Evolutionary conservation across 306 rosid genomes (phyloP), one percentile per base, ranked within the genome.

Genomic region (Cicer yamashitae): DNA sequence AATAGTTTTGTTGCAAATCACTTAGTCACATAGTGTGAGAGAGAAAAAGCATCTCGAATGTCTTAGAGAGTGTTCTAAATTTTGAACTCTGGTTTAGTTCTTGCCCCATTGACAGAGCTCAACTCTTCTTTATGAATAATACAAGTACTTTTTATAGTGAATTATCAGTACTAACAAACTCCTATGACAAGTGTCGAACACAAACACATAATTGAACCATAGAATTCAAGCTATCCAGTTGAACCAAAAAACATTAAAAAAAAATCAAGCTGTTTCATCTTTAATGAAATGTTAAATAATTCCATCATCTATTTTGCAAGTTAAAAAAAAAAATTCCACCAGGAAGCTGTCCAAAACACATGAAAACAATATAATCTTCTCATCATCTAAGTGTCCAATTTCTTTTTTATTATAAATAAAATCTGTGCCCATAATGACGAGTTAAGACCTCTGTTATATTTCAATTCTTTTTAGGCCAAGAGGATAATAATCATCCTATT

Each of bases 171-270:
- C 12, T 47, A 51, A 51, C 43, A 47, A 20, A 20, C 22, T 51
- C 10, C 5, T 6, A 9, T 30, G 30, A 68, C 78, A 62, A 39
- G 74, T 10, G 62, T 10, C 12, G 50, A 61, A 73, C 67, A 54
- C 37, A 71, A 46, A 57, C 51, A 47, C 25, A 58, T 8, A 61
- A 43, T 77, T 64, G 67, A 56, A 41, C 25, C 57, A 7, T 53
- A 45, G 11, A 41, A 58, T 74, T 78, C 59, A 70, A 74, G 61
- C 63, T 15, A 48, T 50, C 40, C 13, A 62, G 2, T 30, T 71
- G 67, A 63, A 15, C 60, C 20, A 34, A n/a, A 39, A 57, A 8
- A 8, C 7, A 40, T 7, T 37, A 54, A 46, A 15, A 22, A 5
- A 57, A 41, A 0, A 46, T 54, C 34, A 6, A 47, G 71, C 25